A percentile compares a stretch with the other conserved stretches of the same genome.
Evolutionary conservation across 805 yeast species (phyloP).

Genomic region (Starmera dryadoides): DNA sequence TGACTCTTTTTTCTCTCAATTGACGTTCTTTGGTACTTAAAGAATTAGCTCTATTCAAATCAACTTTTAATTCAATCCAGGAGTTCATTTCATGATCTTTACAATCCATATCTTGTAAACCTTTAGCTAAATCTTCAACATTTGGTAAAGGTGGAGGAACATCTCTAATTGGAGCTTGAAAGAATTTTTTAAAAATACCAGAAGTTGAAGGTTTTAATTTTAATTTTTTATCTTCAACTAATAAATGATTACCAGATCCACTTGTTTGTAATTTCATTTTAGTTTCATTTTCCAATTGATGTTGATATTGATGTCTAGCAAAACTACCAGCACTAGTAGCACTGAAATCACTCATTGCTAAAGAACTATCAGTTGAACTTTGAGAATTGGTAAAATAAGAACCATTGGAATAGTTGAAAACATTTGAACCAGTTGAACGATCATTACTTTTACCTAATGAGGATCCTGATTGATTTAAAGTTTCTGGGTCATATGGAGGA

Average conservation of each 20-base stretch:
- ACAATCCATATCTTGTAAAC: slow-evolving; percentile 17
- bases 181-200: slow-evolving; percentile 24
- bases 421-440: slow-evolving; percentile 16
- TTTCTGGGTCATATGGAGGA: slow-evolving; percentile 24
- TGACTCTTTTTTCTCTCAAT: slow-evolving; percentile 55
- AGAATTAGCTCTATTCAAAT: slow-evolving; percentile 66
- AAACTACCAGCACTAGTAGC: slow-evolving; percentile 88
- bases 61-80: slow-evolving; percentile 52
- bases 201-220: slow-evolving; percentile 16
- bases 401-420: slow-evolving; percentile 30
- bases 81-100: slow-evolving; percentile 31
- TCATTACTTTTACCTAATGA: slow-evolving; percentile 2
- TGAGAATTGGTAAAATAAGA: slow-evolving; percentile 45
- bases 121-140: slow-evolving; percentile 14
- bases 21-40: slow-evolving; percentile 63
- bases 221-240: slow-evolving; percentile 16
- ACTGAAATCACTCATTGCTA: slow-evolving; percentile 57
- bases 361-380: slow-evolving; percentile 31
- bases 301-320: slow-evolving; percentile 54
- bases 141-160: slow-evolving; percentile 19
- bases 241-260: slow-evolving; percentile 20
- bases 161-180: slow-evolving; percentile 16
- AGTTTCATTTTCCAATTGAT: slow-evolving; percentile 21
- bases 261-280: slow-evolving; percentile 13
- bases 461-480: slow-evolving; percentile 20